Evolutionary conservation across 1,284 basidiomycete genomes (phyloP), one percentile per base, ranked within the genome.

Genomic region (Cryptococcus sp.): DNA sequence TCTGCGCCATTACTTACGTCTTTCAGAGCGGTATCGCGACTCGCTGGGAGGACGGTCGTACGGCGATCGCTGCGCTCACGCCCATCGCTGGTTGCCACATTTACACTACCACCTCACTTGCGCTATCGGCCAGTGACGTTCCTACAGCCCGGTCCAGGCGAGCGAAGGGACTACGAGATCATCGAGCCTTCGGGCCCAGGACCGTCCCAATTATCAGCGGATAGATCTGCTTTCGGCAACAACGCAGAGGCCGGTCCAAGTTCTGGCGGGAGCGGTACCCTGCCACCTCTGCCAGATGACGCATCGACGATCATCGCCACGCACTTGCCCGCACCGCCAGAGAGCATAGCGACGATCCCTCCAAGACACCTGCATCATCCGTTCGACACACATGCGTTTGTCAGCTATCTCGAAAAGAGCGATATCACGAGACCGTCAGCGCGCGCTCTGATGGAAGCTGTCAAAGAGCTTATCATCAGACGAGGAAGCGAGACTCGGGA

Each of bases 381-480:
- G 1, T 80, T 80, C 57, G 74, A 80, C 57, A 79, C 78, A 13
- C 73, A 78, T 57, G 71, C 72, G 8, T 78, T 80, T 50, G 75
- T 78, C 1, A 64, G 67, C 39, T 71, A 72, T 50, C 66, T 80
- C 11, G 75, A 77, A 51, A 69, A 66, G 41, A 61, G 68, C 23
- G 69, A 65, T 8, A 48, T 79, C 40, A 47, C 52, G 13, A 51
- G 57, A 8, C 61, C 51, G 0, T 86, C 86, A 0, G 87, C 91
- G 16, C 83, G 84, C 23, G 86, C 85, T 62, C 81, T 98, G 60
- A 97, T 97, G 93, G 85, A 89, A 22, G 89, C 90, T 3, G 91
- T 91, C 13, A 83, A 90, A 51, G 87, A 86, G 0, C 79, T 96
- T 66, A 83, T 98, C 39, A 84, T 90, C 3, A 85, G 88, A 66